phyloP scores from a whole-genome alignment of 148 eudicot genomes.

The Talinum fruticosum region DNA sequence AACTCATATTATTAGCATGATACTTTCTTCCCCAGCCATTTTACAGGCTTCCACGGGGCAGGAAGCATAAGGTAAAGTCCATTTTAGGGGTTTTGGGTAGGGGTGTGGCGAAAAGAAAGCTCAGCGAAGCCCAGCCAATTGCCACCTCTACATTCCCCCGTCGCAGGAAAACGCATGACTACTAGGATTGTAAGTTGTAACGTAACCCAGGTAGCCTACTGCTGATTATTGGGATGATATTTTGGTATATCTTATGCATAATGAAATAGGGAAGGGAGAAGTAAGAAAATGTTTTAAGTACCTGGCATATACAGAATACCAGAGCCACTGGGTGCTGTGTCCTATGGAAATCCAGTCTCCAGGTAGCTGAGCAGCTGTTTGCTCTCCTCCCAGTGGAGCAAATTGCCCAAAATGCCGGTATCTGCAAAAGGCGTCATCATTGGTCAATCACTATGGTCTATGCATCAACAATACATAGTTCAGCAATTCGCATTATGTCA shows the following conservation, averaged over 20 bases:
- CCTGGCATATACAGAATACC: conserved; percentile 92
- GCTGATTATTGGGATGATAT: background rate
- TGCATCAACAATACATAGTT: background rate
- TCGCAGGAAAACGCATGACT: too few relatives aligned
- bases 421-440: conserved; percentile 29
- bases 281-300: conserved; percentile 6
- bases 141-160: too few relatives aligned
- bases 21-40: background rate
- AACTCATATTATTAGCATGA: background rate
- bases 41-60: background rate
- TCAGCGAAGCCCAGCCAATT: too few relatives aligned
- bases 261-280: background rate
- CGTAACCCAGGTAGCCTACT: background rate
- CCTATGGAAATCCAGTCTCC: conserved; percentile 95
- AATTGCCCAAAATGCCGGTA: conserved; percentile 84
- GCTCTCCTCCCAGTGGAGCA: conserved; percentile 95
- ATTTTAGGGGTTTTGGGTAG: too few relatives aligned
- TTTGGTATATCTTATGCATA: background rate
- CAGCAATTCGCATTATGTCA: too few relatives aligned
- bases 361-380: conserved; percentile 90
- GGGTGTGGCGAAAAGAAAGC: too few relatives aligned
- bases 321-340: conserved; percentile 75
- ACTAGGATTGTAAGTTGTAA: too few relatives aligned
- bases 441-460: background rate
- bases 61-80: too few relatives aligned